A percentile compares a stretch with the other conserved stretches of the same genome.
Conservation (phyloP, 2,329 filamentous ascomycete species). For the Arthrobotrys sphaeroides region DNA sequence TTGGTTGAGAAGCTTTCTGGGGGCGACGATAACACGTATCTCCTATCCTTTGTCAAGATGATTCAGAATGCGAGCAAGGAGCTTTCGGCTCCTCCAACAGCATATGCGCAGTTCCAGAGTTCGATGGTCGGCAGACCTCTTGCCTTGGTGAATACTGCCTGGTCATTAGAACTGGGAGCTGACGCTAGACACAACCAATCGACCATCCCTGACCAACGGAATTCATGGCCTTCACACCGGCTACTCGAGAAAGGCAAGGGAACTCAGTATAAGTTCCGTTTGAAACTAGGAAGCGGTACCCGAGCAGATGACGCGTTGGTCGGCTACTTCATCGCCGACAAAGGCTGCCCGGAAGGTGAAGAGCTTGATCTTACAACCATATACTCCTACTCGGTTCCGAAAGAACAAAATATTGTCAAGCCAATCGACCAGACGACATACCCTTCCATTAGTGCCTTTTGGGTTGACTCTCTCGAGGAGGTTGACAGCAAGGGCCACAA, state of each 20-base stretch:
- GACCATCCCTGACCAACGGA: slow-evolving; percentile 16
- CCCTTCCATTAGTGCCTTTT: too few relatives aligned
- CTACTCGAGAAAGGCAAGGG: too few relatives aligned
- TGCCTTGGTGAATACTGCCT: slow-evolving; percentile 59
- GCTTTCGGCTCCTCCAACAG: neutral
- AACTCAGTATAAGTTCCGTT: neutral
- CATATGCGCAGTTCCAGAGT: slow-evolving; percentile 43
- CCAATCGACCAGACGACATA: too few relatives aligned
- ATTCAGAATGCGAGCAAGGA: slow-evolving; percentile 58
- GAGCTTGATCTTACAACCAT: neutral
- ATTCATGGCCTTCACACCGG: too few relatives aligned
- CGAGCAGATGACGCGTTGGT: neutral
- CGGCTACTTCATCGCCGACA: neutral
- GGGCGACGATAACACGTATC: slow-evolving; percentile 56
- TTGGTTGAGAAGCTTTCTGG: slow-evolving; percentile 56
- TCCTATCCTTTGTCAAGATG: slow-evolving; percentile 60
- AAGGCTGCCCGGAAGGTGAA: too few relatives aligned
- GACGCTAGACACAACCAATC: slow-evolving; percentile 56
- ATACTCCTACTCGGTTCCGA: slow-evolving; percentile 56
- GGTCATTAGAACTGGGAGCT: slow-evolving; percentile 58
- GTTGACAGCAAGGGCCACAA: too few relatives aligned
- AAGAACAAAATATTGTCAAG: too few relatives aligned
- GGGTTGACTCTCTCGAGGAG: too few relatives aligned
- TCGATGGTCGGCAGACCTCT: slow-evolving; percentile 60
- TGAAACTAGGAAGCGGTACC: neutral